phyloP scores from a whole-genome alignment of 352 stramenopile genomes.

The Globisporangium spinosum region DNA sequence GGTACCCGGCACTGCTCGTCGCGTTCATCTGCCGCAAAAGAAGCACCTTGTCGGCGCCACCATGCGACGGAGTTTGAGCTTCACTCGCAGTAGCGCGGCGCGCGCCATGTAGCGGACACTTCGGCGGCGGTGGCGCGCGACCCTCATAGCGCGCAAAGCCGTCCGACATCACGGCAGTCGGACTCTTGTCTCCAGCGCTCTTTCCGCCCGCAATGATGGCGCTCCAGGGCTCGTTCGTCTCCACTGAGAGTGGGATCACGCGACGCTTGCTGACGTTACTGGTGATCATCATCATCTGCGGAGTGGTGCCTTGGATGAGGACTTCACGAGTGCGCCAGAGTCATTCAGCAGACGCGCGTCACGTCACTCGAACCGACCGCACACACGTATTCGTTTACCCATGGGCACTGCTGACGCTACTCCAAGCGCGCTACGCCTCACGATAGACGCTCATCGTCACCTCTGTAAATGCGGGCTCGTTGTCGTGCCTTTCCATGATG shows the following conservation, averaged over 20 bases:
- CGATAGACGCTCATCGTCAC: background rate
- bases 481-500: background rate
- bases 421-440: background rate
- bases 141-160: conserved; percentile 15
- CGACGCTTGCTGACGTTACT: conserved; percentile 23
- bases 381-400: background rate
- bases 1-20: conserved; percentile 17
- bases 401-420: background rate
- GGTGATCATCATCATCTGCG: background rate
- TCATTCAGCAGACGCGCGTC: background rate
- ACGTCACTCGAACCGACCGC: background rate
- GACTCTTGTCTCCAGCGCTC: background rate
- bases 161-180: background rate
- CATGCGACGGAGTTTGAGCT: conserved; percentile 6
- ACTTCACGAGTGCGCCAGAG: background rate
- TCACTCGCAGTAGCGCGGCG: background rate
- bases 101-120: conserved; percentile 38
- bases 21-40: conserved; percentile 57
- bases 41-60: conserved; percentile 39
- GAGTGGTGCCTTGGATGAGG: background rate
- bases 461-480: background rate
- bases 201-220: background rate
- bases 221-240: conserved; percentile 19
- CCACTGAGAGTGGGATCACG: conserved; percentile 42
- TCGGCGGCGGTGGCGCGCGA: conserved; percentile 37